Conservation (phyloP, 2,329 filamentous ascomycete genomes). For the Ophiocordyceps unilateralis region DNA sequence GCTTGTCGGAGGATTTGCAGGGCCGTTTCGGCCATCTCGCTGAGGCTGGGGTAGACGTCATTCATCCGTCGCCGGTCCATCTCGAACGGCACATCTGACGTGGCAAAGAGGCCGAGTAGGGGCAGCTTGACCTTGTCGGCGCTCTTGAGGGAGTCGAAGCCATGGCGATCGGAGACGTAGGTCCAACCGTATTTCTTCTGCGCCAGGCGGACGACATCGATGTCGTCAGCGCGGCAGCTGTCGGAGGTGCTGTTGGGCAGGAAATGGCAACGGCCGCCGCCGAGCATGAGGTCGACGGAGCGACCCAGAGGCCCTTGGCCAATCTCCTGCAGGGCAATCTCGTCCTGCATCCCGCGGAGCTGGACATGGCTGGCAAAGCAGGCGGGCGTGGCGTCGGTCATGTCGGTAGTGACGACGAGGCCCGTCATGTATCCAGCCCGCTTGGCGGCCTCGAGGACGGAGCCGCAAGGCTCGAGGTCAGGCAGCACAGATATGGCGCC, state of each 20-base stretch:
- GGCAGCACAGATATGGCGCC: constrained; percentile 84
- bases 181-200: constrained; percentile 61
- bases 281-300: constrained; percentile 81
- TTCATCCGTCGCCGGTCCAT: constrained; percentile 70
- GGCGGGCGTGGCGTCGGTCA: constrained; percentile 91
- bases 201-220: constrained; percentile 59
- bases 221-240: constrained; percentile 66
- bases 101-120: constrained; percentile 70
- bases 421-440: constrained; percentile 82
- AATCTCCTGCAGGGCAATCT: constrained; percentile 83
- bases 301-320: constrained; percentile 75
- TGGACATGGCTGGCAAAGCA: constrained; percentile 87
- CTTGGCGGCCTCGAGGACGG: constrained; percentile 85
- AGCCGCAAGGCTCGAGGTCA: constrained; percentile 74
- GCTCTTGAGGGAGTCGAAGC: constrained; percentile 56
- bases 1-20: constrained; percentile 64
- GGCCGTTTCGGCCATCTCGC: constrained; percentile 79
- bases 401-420: constrained; percentile 81
- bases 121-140: constrained; percentile 60
- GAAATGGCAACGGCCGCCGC: constrained; percentile 87
- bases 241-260: constrained; percentile 62
- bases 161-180: constrained; percentile 54
- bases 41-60: constrained; percentile 70
- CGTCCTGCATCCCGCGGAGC: constrained; percentile 63
- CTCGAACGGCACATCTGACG: constrained; percentile 76